Evolutionary conservation across 768 basidiomycete species (phyloP).

Genomic region (Tricholoma sp.): DNA sequence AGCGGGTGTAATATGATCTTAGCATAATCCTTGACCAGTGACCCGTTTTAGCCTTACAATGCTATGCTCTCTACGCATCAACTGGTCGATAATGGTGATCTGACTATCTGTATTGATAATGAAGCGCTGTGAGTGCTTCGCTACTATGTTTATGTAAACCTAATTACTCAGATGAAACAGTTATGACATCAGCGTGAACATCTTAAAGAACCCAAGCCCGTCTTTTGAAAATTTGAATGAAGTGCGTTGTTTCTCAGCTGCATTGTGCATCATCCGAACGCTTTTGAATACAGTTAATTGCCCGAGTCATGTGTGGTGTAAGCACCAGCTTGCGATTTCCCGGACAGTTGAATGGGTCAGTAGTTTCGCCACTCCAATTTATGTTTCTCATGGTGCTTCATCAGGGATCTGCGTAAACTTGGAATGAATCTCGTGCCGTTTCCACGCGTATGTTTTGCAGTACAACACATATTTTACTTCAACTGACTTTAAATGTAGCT

Average conservation of each 20-base stretch:
- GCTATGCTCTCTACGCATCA: conserved; percentile 82
- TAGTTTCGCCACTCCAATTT: background rate
- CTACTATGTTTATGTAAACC: background rate
- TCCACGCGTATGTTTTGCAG: conserved; percentile 64
- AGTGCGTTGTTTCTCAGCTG: conserved; percentile 33
- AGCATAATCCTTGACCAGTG: conserved; percentile 40
- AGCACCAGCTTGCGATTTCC: conserved; percentile 91
- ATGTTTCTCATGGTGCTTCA: conserved; percentile 3
- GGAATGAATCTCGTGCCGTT: conserved; percentile 95
- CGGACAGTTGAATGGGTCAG: conserved; percentile 87
- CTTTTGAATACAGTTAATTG: conserved; percentile 47
- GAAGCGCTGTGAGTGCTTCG: conserved; percentile 63
- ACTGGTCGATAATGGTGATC: conserved; percentile 82
- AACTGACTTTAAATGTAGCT: conserved; percentile 40
- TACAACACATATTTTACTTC: background rate
- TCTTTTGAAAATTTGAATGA: conserved; percentile 64
- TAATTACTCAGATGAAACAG: conserved; percentile 27
- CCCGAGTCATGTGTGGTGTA: conserved; percentile 92
- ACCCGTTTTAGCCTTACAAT: conserved; percentile 77
- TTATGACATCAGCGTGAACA: conserved; percentile 65
- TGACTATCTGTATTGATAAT: conserved; percentile 83
- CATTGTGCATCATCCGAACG: background rate
- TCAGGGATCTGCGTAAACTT: conserved; percentile 81
- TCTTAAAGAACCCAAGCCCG: conserved; percentile 61
- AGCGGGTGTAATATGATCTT: conserved; percentile 37